A percentile compares a stretch with the other conserved stretches of the same genome.
phyloP scores from a whole-genome alignment of 805 yeast genomes.

The Metschnikowia kofuensis region DNA sequence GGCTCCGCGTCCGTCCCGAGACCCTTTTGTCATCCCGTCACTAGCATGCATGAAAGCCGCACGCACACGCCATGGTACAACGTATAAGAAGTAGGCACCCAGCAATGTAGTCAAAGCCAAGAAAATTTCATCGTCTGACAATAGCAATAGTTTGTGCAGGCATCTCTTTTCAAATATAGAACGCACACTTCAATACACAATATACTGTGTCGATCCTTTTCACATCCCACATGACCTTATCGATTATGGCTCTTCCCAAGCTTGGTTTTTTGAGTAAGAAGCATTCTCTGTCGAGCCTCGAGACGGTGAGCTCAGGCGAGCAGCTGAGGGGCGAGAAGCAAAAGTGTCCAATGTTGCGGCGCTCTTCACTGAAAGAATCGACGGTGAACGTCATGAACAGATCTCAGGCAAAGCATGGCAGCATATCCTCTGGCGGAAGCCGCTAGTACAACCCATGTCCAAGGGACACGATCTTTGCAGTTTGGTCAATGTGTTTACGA shows the following conservation, averaged over 20 bases:
- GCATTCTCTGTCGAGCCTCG: constrained; percentile 7
- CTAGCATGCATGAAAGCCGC: neutral
- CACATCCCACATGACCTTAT: neutral
- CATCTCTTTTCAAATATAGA: neutral
- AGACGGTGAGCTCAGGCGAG: constrained; percentile 1
- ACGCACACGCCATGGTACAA: neutral
- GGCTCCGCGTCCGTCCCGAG: constrained; percentile 1
- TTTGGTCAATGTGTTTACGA: constrained; percentile 3
- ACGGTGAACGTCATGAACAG: constrained; percentile 5
- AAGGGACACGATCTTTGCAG: neutral
- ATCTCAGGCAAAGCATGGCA: constrained; percentile 7
- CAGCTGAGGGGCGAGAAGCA: neutral
- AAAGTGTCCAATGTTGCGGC: neutral
- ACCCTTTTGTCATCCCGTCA: neutral
- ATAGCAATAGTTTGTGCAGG: neutral
- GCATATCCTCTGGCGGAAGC: constrained; percentile 3
- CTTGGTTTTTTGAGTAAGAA: constrained; percentile 4
- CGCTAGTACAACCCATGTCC: neutral
- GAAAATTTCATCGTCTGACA: neutral
- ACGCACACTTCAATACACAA: neutral
- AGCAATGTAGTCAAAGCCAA: neutral
- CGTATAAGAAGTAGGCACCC: neutral
- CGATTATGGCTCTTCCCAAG: neutral
- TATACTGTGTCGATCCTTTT: neutral
- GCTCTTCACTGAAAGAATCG: constrained; percentile 2